Conservation (phyloP, 768 basidiomycete species). For the Guyanaporus albipodus region DNA sequence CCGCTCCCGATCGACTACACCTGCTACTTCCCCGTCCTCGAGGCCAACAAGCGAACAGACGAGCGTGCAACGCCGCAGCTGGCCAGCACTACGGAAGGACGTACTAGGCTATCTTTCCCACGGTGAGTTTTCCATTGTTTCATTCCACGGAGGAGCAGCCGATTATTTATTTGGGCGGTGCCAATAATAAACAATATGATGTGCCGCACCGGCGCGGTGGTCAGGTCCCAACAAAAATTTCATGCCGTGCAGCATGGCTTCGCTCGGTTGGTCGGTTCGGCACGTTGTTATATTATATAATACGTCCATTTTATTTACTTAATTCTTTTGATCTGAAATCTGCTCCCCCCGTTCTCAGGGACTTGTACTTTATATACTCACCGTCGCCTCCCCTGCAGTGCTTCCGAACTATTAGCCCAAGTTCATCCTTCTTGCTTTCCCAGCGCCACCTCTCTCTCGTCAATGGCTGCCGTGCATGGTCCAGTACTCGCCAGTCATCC, state of each 20-base stretch:
- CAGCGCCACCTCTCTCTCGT: slow-evolving; percentile 18
- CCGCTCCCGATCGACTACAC: too few species aligned
- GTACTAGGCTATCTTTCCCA: slow-evolving; percentile 19
- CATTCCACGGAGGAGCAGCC: slow-evolving; percentile 22
- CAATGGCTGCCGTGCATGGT: slow-evolving; percentile 33
- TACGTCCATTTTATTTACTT: slow-evolving; percentile 6
- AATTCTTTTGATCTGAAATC: slow-evolving; percentile 10
- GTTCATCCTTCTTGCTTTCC: background rate
- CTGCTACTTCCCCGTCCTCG: slow-evolving; percentile 30
- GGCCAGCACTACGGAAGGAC: slow-evolving; percentile 10
- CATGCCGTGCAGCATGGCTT: slow-evolving; percentile 15
- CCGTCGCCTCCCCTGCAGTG: slow-evolving; percentile 6
- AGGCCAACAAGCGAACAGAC: slow-evolving; percentile 32
- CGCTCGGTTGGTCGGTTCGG: slow-evolving; percentile 24
- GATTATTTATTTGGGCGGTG: slow-evolving; percentile 22
- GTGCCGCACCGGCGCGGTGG: slow-evolving; percentile 22
- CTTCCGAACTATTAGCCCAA: slow-evolving; percentile 19
- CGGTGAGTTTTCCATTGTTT: slow-evolving; percentile 34
- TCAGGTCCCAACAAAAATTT: slow-evolving; percentile 19
- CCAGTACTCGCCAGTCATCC: slow-evolving; percentile 26
- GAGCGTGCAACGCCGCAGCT: slow-evolving; percentile 12
- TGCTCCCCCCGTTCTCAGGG: slow-evolving; percentile 17
- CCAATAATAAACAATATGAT: slow-evolving; percentile 29
- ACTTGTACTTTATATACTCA: slow-evolving; percentile 23
- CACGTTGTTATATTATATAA: slow-evolving; percentile 26